Base-by-base conservation (phyloP, 2,329 filamentous ascomycete species). In the Amauroascus niger region DNA sequence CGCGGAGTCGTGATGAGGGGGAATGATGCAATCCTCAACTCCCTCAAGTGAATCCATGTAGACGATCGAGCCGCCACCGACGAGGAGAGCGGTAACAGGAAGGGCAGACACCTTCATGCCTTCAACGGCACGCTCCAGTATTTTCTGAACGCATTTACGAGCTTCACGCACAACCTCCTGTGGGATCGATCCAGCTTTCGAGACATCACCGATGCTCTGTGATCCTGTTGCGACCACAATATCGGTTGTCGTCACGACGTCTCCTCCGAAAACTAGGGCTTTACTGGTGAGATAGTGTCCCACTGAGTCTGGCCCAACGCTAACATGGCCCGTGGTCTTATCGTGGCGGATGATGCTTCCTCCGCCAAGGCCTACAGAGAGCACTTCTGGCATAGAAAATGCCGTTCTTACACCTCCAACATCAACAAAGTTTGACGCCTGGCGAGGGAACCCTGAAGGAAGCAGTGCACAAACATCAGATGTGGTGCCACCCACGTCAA, bases 401-500 rank as follows among this genome's bases (percentile, higher is more conserved):
- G 84, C 84, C 69, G 81, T 81, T 6, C 80, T 73, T 1, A 86
- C 79, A 0, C 82, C 82, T 0, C 78, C 78, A 1, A 85, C 69
- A 30, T 82, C 76, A 32, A 78, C 81, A 57, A 81, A 84, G 0
- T 80, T 79, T 4, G 80, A 78, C 48, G 79, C 76, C 63, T 83
- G 79, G 30, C 81, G 73, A 0, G 82, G 83, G 48, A 85, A 82
- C 0, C 82, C 82, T 47, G 78, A 83, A 0, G 76, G 72, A 6
- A 81, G 72, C 2, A 86, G 64, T 0, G 83, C 65, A 0, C 82
- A 81, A 9, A 83, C 79, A 58, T 85, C 82, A 0, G 80, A 79
- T 0, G 82, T 85, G 0, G 82, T 86, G 2, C 82, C 82, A 0
- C 82, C 82, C 51, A 86, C 79, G 60, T 86, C 82, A 40, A 55